Evolutionary conservation across 495 filamentous ascomycete species (phyloP).

Genomic region (Talaromyces proteolyticus): DNA sequence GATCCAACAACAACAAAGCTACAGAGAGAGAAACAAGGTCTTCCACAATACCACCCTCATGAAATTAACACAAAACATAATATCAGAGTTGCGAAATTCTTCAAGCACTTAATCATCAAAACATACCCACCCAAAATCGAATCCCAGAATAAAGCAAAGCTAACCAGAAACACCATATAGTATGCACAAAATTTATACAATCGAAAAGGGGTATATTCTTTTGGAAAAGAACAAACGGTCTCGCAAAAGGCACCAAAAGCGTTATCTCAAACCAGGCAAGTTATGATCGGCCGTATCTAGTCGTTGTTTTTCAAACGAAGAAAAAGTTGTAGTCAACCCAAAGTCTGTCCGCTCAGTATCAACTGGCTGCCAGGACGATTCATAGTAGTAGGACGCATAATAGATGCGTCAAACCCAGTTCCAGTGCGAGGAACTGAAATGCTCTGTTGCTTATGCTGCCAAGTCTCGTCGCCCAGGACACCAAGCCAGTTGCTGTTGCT

Average conservation of each 20-base stretch:
- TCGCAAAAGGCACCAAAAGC: neutral
- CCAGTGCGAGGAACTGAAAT: slow-evolving; percentile 24
- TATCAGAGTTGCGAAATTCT: slow-evolving; percentile 22
- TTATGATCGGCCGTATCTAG: neutral
- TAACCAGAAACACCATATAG: neutral
- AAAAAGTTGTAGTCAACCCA: slow-evolving; percentile 29
- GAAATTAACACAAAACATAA: slow-evolving; percentile 24
- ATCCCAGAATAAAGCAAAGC: neutral
- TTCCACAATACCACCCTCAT: slow-evolving; percentile 28
- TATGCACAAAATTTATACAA: neutral
- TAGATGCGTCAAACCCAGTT: slow-evolving; percentile 26
- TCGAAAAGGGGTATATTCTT: neutral
- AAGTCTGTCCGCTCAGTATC: slow-evolving; percentile 45
- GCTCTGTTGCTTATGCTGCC: slow-evolving; percentile 33
- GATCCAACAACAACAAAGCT: slow-evolving; percentile 15
- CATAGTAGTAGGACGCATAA: slow-evolving; percentile 30
- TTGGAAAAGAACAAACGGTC: neutral
- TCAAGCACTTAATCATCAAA: slow-evolving; percentile 9
- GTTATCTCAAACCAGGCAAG: neutral
- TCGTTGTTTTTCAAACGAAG: too few relatives aligned
- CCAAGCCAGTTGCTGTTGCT: slow-evolving; percentile 73
- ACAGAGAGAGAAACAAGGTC: slow-evolving; percentile 23
- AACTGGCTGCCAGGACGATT: slow-evolving; percentile 37
- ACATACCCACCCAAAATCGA: neutral
- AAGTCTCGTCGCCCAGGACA: slow-evolving; percentile 75